Base-by-base conservation (phyloP, 2,329 filamentous ascomycete genomes). In the Fusarium secorum region DNA sequence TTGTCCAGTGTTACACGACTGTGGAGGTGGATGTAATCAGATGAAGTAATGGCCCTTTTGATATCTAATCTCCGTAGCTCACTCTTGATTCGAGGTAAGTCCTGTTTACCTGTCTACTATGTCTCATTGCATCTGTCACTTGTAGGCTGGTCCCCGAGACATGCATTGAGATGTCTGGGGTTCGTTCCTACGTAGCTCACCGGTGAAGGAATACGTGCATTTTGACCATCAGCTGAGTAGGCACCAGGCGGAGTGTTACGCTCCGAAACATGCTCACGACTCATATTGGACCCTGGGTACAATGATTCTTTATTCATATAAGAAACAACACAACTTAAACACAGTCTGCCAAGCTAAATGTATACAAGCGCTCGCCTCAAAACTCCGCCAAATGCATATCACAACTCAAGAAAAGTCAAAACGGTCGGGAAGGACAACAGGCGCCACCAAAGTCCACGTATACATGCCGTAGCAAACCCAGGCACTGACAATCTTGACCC, bases 391-490 rank as follows among this genome's bases (percentile, higher is more conserved):
- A 42, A 74, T 67, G 59, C 63, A 64, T 52, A 52, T 49, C 28
- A 28, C 4, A 64, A 36, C 30, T 53, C 59, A 79, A 35, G 82
- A 84, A 73, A 85, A 84, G 52, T 94, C 93, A 78, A 98, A 98
- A 54, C 95, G 87, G 75, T 97, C 95, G 5, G 95, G 95, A 76
- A 97, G 80, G 46, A 97, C 82, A 39, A 97, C 87, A 5, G 96
- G 96, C 46, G 96, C 96, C 45, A 97, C 86, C 75, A 99, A 81
- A 22, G 93, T 97, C 96, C 96, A 99, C 32, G 90, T 88, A 78
- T 98, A 99, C 81, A 99, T 93, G 55, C 85, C 90, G 81, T 99
- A 98, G 83, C 96, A 99, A 59, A 96, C 91, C 96, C 96, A 99
- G 22, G 95, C 91, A 81, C 95, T 97, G 58, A 98, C 90, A 80